Percentiles rank a stretch among this genome's conserved stretches.
Conservation (phyloP, 2,329 filamentous ascomycete genomes). For the Chaetomiaceae sp. region DNA sequence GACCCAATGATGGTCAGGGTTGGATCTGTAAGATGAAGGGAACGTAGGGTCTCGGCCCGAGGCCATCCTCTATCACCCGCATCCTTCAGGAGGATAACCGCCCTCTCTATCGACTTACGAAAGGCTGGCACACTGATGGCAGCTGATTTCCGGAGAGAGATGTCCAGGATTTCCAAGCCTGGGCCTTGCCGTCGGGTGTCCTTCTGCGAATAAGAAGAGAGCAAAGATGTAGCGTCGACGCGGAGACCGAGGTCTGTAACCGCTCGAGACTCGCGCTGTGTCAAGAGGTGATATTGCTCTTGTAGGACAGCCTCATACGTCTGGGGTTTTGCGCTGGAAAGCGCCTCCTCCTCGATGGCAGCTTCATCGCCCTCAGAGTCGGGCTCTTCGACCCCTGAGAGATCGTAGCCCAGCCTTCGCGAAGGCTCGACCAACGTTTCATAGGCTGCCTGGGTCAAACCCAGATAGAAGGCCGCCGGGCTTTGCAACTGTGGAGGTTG, state of each 20-base stretch:
- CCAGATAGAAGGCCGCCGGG: conserved; percentile 38
- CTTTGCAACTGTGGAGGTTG: conserved; percentile 37
- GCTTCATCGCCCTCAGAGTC: conserved; percentile 23
- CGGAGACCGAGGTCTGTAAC: conserved; percentile 38
- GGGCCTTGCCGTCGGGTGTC: conserved; percentile 5
- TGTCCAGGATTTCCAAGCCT: conserved; percentile 33
- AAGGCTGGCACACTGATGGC: conserved; percentile 33
- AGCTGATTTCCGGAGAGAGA: conserved; percentile 37
- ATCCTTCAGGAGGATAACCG: conserved; percentile 20
- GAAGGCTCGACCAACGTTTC: conserved; percentile 44
- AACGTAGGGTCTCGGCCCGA: not conserved
- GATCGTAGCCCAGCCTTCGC: conserved; percentile 40
- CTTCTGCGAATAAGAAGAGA: not conserved
- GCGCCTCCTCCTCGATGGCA: conserved; percentile 17
- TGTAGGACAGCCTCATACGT: conserved; percentile 24
- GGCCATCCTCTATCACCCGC: not conserved
- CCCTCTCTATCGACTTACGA: conserved; percentile 27
- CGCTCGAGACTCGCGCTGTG: conserved; percentile 26
- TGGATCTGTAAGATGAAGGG: conserved; percentile 27
- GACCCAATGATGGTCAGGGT: conserved; percentile 37
- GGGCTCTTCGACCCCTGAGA: conserved; percentile 21
- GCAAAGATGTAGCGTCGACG: conserved; percentile 30
- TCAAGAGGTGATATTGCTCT: conserved; percentile 24
- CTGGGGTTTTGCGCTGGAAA: conserved; percentile 9
- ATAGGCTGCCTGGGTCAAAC: conserved; percentile 40